Evolutionary conservation across 441 rosid genomes (phyloP).

Genomic region (Hypseocharis bilobata): DNA sequence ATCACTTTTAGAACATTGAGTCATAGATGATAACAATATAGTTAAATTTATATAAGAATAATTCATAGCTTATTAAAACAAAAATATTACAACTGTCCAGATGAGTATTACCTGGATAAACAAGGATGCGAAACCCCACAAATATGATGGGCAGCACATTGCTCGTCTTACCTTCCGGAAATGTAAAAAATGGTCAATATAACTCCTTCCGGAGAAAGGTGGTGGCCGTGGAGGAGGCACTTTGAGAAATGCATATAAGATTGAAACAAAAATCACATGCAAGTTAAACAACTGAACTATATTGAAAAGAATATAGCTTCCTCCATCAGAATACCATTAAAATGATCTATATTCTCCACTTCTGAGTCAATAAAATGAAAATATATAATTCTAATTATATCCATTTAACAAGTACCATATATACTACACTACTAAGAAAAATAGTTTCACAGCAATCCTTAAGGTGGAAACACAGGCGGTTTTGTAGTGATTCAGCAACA

Average conservation of each 20-base stretch:
- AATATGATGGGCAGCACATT: constrained; percentile 63
- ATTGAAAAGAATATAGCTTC: constrained; percentile 7
- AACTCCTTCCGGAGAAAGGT: constrained; percentile 65
- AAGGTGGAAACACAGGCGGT: background rate
- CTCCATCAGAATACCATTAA: background rate
- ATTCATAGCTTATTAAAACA: background rate
- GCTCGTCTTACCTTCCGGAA: constrained; percentile 47
- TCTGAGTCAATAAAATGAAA: background rate
- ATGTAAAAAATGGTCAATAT: constrained; percentile 39
- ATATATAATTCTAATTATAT: background rate
- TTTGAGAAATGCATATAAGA: constrained; percentile 31
- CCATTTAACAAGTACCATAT: background rate
- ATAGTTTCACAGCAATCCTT: background rate
- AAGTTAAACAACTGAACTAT: constrained; percentile 18
- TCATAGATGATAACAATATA: background rate
- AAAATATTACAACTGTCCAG: background rate
- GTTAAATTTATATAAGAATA: background rate
- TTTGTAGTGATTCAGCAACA: background rate
- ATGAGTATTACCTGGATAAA: constrained; percentile 53
- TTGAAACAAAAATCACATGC: constrained; percentile 13
- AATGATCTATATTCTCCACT: background rate
- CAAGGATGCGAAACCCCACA: constrained; percentile 59
- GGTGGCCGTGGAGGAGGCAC: constrained; percentile 89
- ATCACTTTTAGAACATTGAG: no score
- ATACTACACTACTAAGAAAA: background rate